phyloP scores from a whole-genome alignment of 2,329 filamentous ascomycete species.

The Aspergillus sp. region DNA sequence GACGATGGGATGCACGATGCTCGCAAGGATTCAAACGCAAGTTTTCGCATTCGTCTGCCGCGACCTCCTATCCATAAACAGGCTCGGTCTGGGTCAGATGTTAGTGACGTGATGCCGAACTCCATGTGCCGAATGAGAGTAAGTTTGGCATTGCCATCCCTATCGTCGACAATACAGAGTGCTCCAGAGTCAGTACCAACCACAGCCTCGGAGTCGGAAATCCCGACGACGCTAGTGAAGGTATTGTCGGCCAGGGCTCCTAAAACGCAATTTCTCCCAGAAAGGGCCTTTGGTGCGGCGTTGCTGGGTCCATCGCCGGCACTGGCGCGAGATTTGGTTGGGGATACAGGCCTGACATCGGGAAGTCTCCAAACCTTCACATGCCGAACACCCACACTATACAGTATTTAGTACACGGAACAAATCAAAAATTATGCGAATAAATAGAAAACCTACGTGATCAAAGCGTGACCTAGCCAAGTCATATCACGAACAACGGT shows the following conservation, averaged over 20 bases:
- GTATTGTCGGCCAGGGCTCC: slow-evolving; percentile 78
- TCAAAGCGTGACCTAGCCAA: slow-evolving; percentile 80
- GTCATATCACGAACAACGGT: slow-evolving; percentile 81
- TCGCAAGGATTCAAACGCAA: slow-evolving; percentile 43
- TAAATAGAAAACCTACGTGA: slow-evolving; percentile 60
- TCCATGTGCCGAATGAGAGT: slow-evolving; percentile 64
- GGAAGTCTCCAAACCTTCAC: slow-evolving; percentile 91
- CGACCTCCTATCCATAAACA: slow-evolving; percentile 69
- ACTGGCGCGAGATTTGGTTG: slow-evolving; percentile 61
- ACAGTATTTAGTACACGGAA: slow-evolving; percentile 12
- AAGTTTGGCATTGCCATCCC: slow-evolving; percentile 69
- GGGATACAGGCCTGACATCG: slow-evolving; percentile 60
- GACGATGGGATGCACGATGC: slow-evolving; percentile 28
- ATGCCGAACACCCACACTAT: slow-evolving; percentile 76
- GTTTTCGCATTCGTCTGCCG: slow-evolving; percentile 55
- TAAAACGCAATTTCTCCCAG: slow-evolving; percentile 83
- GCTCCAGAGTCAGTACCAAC: slow-evolving; percentile 86
- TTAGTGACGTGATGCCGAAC: slow-evolving; percentile 68
- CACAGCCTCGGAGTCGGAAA: slow-evolving; percentile 73
- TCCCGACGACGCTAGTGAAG: slow-evolving; percentile 73
- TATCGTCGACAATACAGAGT: slow-evolving; percentile 83
- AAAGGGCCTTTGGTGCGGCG: slow-evolving; percentile 64
- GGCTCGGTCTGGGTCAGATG: slow-evolving; percentile 56
- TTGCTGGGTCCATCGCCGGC: slow-evolving; percentile 33
- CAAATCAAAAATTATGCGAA: no score